Percentiles rank a stretch among this genome's conserved stretches.
Conservation (phyloP, 2,329 filamentous ascomycete species). For the Alternaria dauci region DNA sequence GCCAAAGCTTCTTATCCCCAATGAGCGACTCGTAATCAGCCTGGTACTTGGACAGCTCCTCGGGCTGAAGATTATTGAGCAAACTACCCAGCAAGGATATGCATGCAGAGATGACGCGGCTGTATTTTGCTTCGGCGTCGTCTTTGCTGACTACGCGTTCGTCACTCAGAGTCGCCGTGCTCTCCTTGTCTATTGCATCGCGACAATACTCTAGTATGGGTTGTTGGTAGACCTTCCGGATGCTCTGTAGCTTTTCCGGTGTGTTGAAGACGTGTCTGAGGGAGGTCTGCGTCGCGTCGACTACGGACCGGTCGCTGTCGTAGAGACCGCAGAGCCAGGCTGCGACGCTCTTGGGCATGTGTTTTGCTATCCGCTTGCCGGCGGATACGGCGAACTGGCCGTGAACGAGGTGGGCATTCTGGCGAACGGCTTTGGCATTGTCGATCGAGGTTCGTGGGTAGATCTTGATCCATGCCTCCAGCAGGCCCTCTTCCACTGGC, state of each 20-base stretch:
- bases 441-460: slow-evolving; percentile 93
- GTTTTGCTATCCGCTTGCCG: slow-evolving; percentile 83
- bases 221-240: slow-evolving; percentile 83
- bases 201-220: slow-evolving; percentile 84
- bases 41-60: slow-evolving; percentile 68
- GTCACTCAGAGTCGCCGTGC: slow-evolving; percentile 82
- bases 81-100: slow-evolving; percentile 64
- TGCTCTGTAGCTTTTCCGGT: slow-evolving; percentile 76
- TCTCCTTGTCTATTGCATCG: slow-evolving; percentile 80
- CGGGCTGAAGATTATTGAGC: slow-evolving; percentile 53
- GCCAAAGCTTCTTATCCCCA: slow-evolving; percentile 67
- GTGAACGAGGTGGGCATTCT: slow-evolving; percentile 82
- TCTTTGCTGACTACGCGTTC: slow-evolving; percentile 83
- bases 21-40: slow-evolving; percentile 73
- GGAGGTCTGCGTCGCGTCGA: slow-evolving; percentile 79
- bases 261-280: slow-evolving; percentile 78
- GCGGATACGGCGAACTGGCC: slow-evolving; percentile 65
- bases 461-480: slow-evolving; percentile 87
- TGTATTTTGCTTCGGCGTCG: slow-evolving; percentile 86
- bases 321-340: slow-evolving; percentile 92
- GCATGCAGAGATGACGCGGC: slow-evolving; percentile 74
- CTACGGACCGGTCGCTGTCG: slow-evolving; percentile 81
- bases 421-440: slow-evolving; percentile 84
- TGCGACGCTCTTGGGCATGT: slow-evolving; percentile 79
- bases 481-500: slow-evolving; percentile 78